Evolutionary conservation across 805 yeast genomes (phyloP).

Genomic region (Pichia pseudocactophila): DNA sequence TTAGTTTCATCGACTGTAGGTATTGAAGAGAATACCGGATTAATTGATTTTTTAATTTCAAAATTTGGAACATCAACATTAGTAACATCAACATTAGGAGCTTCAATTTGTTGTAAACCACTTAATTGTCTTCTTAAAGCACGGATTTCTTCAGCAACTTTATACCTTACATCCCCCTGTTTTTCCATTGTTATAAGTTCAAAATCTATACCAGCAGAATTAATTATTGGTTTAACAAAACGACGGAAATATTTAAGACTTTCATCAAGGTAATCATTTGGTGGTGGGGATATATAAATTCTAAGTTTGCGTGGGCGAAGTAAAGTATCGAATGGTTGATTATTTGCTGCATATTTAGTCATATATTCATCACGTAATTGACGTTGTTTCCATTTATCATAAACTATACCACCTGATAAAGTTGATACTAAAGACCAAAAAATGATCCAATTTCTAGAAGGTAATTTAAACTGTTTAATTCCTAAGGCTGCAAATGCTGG

Average conservation of each 20-base stretch:
- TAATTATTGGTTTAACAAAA: conserved; percentile 77
- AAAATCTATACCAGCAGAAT: conserved; percentile 77
- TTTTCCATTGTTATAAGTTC: conserved; percentile 67
- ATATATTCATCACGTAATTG: conserved; percentile 53
- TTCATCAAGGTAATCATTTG: conserved; percentile 77
- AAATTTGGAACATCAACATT: conserved; percentile 5
- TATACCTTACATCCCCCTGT: conserved; percentile 81
- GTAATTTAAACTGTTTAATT: conserved; percentile 63
- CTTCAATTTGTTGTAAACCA: too few species aligned
- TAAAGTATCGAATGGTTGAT: conserved; percentile 29
- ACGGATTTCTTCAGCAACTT: conserved; percentile 78
- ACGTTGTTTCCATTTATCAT: conserved; percentile 70
- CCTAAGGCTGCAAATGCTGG: conserved; percentile 87
- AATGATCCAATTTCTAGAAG: conserved; percentile 88
- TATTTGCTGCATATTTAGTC: conserved; percentile 15
- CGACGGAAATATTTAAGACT: conserved; percentile 66
- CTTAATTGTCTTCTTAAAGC: conserved; percentile 50
- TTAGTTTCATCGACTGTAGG: conserved; percentile 12
- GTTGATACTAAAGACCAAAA: conserved; percentile 67
- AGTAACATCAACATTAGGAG: conserved; percentile 13
- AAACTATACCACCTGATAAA: conserved; percentile 65
- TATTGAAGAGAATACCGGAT: conserved; percentile 6
- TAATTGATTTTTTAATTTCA: background rate
- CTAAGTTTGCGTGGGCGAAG: conserved; percentile 66
- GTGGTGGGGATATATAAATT: conserved; percentile 93